These are phyloP conservation scores for Leishmania mexicana DNA, from an alignment of 208 protist species.

Conservation along the genomic window DNA sequence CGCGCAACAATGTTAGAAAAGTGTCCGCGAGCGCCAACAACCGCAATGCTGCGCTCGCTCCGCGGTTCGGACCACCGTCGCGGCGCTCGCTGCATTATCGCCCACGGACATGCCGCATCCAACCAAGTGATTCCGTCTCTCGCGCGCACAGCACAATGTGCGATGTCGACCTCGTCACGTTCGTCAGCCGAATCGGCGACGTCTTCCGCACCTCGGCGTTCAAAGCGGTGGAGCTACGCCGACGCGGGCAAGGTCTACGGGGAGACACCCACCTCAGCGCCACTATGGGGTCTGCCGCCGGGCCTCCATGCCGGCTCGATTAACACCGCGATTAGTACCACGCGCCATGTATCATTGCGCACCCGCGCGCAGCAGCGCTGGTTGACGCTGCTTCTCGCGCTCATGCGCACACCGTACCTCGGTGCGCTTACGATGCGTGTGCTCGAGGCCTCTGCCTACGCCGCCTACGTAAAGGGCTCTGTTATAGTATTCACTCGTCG, in stretches of 20 bases:
- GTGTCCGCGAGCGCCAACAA: neutral
- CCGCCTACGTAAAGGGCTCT: slow-evolving; percentile 48
- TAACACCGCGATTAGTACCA: neutral
- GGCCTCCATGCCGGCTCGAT: neutral
- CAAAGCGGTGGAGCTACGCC: slow-evolving; percentile 36
- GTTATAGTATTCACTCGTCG: slow-evolving; percentile 55
- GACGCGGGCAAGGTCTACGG: slow-evolving; percentile 25
- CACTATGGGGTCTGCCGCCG: no score
- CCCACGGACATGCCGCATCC: neutral
- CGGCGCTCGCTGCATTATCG: neutral
- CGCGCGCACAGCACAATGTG: neutral
- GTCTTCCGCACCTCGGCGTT: slow-evolving; percentile 9
- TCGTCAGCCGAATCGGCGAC: neutral
- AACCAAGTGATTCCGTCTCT: neutral
- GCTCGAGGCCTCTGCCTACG: slow-evolving; percentile 44
- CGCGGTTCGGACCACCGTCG: neutral
- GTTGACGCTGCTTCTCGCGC: slow-evolving; percentile 19
- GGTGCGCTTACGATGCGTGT: slow-evolving; percentile 22
- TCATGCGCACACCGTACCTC: slow-evolving; percentile 29
- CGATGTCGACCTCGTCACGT: neutral
- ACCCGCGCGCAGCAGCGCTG: slow-evolving; percentile 16
- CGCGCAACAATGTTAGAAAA: no score
- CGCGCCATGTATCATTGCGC: neutral
- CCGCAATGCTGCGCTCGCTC: neutral
- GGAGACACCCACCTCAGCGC: neutral